Evolutionary conservation across 176 grass and related monocot species (phyloP).

Genomic region (Aegilops longissima): DNA sequence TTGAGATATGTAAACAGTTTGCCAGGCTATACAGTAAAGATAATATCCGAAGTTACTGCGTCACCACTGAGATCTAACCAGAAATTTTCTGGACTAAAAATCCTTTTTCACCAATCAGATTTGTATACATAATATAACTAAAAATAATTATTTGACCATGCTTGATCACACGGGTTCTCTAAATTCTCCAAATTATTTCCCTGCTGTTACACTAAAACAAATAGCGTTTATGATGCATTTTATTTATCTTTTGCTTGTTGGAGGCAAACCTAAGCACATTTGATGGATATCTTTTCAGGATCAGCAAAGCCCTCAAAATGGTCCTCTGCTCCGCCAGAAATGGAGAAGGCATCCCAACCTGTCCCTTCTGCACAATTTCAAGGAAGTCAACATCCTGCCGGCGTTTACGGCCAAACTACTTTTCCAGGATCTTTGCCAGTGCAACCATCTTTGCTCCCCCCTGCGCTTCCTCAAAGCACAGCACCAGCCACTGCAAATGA

Average conservation of each 20-base stretch:
- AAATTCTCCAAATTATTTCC: neutral
- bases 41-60: neutral
- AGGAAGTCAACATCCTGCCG: slow-evolving; percentile 40
- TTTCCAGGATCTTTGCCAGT: slow-evolving; percentile 54
- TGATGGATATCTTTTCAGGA: slow-evolving; percentile 48
- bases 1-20: neutral
- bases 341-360: slow-evolving; percentile 45
- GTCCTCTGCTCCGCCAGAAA: slow-evolving; percentile 47
- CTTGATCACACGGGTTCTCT: neutral
- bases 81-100: neutral
- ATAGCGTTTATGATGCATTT: neutral
- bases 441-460: slow-evolving; percentile 38
- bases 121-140: neutral
- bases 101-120: neutral
- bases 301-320: slow-evolving; percentile 64
- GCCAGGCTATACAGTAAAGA: neutral
- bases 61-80: neutral
- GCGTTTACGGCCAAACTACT: slow-evolving; percentile 48
- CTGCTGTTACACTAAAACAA: neutral
- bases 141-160: neutral
- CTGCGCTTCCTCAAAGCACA: slow-evolving; percentile 29
- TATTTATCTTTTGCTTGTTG: neutral
- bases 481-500: slow-evolving; percentile 36
- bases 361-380: slow-evolving; percentile 38
- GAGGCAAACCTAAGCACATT: neutral